phyloP scores from a whole-genome alignment of 2,329 filamentous ascomycete genomes.

The Lasiodiplodia citricola region DNA sequence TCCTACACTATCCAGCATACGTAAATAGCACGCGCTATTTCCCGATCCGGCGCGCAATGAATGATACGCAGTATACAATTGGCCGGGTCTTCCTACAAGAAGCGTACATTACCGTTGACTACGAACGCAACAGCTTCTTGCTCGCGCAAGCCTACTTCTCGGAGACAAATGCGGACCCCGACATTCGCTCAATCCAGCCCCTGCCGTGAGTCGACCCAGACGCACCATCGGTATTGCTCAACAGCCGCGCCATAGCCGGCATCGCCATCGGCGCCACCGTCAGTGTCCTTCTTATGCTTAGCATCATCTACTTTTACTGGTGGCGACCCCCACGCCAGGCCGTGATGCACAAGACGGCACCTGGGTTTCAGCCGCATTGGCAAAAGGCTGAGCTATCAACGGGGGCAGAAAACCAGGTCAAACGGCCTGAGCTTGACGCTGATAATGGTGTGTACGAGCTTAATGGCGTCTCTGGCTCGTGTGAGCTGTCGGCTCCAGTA shows the following conservation, averaged over 20 bases:
- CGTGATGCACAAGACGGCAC: no score
- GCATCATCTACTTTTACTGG: no score
- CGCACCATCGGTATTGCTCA: not conserved
- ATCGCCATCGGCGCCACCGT: not conserved
- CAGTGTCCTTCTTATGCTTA: no score
- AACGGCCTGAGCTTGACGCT: not conserved
- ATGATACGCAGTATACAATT: constrained; percentile 35
- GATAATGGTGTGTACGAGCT: not conserved
- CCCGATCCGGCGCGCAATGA: constrained; percentile 43
- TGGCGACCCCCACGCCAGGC: no score
- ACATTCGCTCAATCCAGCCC: constrained; percentile 15
- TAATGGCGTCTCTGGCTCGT: not conserved
- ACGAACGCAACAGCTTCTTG: constrained; percentile 40
- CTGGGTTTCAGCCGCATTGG: no score
- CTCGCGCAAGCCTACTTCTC: constrained; percentile 4
- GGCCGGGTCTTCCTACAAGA: constrained; percentile 46
- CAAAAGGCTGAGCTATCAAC: not conserved
- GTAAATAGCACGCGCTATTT: constrained; percentile 37
- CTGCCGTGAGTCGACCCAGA: constrained; percentile 28
- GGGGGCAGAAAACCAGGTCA: not conserved
- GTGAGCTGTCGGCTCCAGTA: not conserved
- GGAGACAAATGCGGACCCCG: not conserved
- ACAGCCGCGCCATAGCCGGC: not conserved
- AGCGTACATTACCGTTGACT: constrained; percentile 45
- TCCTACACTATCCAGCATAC: not conserved